A percentile compares a stretch with the other conserved stretches of the same genome.
phyloP scores from a whole-genome alignment of 2,329 filamentous ascomycete species.

The Sclerotinia subarctica region DNA sequence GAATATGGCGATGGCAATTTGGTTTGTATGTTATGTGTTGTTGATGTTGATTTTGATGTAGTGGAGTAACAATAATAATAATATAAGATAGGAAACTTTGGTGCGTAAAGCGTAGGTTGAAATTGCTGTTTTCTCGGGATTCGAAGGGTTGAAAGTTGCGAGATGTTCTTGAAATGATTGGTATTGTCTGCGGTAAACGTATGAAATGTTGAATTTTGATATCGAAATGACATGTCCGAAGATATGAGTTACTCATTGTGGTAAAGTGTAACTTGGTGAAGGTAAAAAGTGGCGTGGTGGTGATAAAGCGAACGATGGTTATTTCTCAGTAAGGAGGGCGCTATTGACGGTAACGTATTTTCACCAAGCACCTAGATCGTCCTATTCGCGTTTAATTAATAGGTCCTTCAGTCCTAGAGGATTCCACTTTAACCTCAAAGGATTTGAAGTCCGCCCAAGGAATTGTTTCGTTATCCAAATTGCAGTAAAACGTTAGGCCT shows the following conservation, averaged over 20 bases:
- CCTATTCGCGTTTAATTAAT: neutral
- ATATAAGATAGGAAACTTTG: neutral
- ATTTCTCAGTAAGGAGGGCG: neutral
- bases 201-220: neutral
- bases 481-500: neutral
- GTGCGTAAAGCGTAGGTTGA: neutral
- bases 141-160: too few species aligned
- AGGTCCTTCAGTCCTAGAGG: neutral
- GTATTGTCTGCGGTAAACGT: neutral
- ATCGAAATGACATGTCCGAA: neutral
- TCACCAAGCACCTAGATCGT: neutral
- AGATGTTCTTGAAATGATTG: neutral
- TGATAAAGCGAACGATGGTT: neutral
- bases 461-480: fast-evolving
- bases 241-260: neutral
- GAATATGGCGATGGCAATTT: neutral
- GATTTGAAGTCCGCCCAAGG: neutral
- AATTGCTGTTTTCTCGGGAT: neutral
- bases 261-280: neutral
- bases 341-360: neutral
- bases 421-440: neutral
- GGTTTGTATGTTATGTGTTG: neutral
- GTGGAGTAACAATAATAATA: neutral
- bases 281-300: neutral
- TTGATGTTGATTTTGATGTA: neutral